Evolutionary conservation across 805 yeast genomes (phyloP).

Genomic region (Candida dajiaensis): DNA sequence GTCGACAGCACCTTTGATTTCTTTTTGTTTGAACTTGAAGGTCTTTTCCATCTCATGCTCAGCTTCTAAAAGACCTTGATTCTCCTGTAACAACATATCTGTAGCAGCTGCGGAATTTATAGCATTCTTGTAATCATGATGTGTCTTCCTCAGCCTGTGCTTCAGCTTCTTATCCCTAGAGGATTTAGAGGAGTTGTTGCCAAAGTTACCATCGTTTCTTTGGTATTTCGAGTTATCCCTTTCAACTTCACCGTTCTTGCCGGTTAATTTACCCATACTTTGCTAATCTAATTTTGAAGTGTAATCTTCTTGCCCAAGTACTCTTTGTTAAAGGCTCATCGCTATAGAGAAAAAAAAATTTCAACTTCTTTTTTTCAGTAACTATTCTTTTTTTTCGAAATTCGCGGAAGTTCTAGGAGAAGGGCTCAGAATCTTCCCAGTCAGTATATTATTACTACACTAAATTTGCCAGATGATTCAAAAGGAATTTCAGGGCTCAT

Average conservation of each 20-base stretch:
- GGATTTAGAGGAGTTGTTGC: conserved; percentile 21
- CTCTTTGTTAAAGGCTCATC: not conserved
- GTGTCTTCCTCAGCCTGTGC: conserved; percentile 61
- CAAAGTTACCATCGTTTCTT: conserved; percentile 15
- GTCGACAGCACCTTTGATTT: conserved; percentile 73
- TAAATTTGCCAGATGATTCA: too few species aligned
- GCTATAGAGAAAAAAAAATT: not conserved
- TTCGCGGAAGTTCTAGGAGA: too few species aligned
- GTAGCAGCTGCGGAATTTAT: conserved; percentile 81
- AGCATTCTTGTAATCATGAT: conserved; percentile 70
- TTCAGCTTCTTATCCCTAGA: conserved; percentile 56
- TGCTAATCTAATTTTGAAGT: too few species aligned
- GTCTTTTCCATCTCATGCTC: conserved; percentile 90
- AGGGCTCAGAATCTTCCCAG: too few species aligned
- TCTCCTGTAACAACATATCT: conserved; percentile 79
- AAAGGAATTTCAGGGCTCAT: too few species aligned
- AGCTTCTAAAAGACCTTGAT: conserved; percentile 82
- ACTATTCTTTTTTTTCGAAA: too few species aligned
- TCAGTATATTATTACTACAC: too few species aligned
- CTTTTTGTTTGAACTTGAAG: conserved; percentile 75
- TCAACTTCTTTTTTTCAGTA: too few species aligned
- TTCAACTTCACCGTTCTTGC: conserved; percentile 20
- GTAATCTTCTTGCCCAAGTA: too few species aligned
- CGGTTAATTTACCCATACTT: conserved; percentile 21
- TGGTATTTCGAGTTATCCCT: conserved; percentile 28